Conservation (phyloP, 2,329 filamentous ascomycete species). For the Orbilia oligospora region DNA sequence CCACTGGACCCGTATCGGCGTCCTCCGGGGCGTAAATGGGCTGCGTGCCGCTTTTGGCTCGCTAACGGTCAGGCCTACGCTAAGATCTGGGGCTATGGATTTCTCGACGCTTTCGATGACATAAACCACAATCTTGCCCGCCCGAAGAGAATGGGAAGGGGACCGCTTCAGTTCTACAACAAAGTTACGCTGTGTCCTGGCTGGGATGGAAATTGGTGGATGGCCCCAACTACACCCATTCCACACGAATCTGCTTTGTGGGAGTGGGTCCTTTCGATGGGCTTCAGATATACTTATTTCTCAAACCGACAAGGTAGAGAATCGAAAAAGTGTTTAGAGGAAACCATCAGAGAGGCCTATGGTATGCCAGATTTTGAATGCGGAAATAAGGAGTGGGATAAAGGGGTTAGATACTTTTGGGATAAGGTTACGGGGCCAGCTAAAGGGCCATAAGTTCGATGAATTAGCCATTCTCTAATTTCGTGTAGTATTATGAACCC, state of each 20-base stretch:
- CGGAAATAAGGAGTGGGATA: slow-evolving; percentile 4
- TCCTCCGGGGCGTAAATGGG: background rate
- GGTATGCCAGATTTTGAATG: slow-evolving; percentile 11
- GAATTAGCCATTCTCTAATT: too few relatives aligned
- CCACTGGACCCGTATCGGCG: slow-evolving; percentile 6
- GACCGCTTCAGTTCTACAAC: background rate
- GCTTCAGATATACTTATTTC: background rate
- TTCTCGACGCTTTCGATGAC: slow-evolving; percentile 30
- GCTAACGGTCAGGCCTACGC: slow-evolving; percentile 12
- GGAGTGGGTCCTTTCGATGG: background rate
- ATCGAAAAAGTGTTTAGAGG: background rate
- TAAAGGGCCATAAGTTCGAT: background rate
- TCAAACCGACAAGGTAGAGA: background rate
- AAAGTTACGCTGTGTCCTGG: background rate
- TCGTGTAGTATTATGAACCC: too few relatives aligned
- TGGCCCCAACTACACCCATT: slow-evolving; percentile 3
- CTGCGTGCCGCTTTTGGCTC: slow-evolving; percentile 4
- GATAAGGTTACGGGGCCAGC: background rate
- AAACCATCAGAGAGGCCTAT: background rate
- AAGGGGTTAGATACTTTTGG: slow-evolving; percentile 4
- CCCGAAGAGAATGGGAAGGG: slow-evolving; percentile 7
- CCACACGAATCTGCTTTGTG: slow-evolving; percentile 1
- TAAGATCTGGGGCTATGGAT: slow-evolving; percentile 38
- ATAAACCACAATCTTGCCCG: background rate
- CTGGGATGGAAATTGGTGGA: slow-evolving; percentile 12